These are phyloP conservation scores for Boeremia lycopersici DNA, from an alignment of 2,329 filamentous ascomycete genomes.

Conservation along the genomic window DNA sequence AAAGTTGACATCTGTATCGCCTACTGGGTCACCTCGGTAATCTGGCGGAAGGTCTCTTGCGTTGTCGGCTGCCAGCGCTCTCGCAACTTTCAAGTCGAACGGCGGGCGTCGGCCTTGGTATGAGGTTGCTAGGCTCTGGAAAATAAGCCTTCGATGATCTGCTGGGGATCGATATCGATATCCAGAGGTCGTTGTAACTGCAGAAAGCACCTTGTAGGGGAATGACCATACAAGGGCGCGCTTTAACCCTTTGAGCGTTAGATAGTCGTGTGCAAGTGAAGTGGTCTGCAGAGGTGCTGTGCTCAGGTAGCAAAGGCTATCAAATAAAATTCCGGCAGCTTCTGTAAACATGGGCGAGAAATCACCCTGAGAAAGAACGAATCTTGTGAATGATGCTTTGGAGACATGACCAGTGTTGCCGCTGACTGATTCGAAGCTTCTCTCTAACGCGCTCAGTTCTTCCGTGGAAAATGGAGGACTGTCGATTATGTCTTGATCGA, in stretches of 20 bases:
- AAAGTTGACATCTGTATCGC: neutral
- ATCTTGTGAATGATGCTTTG: neutral
- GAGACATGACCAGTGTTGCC: neutral
- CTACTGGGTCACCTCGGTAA: neutral
- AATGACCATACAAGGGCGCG: neutral
- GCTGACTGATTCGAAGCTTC: neutral
- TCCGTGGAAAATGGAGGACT: neutral
- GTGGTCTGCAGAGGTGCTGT: neutral
- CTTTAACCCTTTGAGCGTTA: neutral
- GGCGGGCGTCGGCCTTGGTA: neutral
- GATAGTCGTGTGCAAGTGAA: neutral
- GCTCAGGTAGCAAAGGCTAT: constrained; percentile 1
- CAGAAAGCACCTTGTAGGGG: neutral
- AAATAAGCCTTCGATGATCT: neutral
- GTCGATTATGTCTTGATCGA: neutral
- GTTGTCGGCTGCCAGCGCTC: neutral
- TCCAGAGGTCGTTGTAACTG: neutral
- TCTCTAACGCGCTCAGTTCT: neutral
- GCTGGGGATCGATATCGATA: neutral
- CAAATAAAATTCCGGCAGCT: neutral
- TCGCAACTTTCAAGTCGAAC: neutral
- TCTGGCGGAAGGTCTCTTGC: neutral
- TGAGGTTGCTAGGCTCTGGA: constrained; percentile 2
- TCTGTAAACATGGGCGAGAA: neutral
- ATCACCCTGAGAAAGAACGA: neutral